phyloP scores from a whole-genome alignment of 2,329 filamentous ascomycete species.

The Keithomyces neogunnii region DNA sequence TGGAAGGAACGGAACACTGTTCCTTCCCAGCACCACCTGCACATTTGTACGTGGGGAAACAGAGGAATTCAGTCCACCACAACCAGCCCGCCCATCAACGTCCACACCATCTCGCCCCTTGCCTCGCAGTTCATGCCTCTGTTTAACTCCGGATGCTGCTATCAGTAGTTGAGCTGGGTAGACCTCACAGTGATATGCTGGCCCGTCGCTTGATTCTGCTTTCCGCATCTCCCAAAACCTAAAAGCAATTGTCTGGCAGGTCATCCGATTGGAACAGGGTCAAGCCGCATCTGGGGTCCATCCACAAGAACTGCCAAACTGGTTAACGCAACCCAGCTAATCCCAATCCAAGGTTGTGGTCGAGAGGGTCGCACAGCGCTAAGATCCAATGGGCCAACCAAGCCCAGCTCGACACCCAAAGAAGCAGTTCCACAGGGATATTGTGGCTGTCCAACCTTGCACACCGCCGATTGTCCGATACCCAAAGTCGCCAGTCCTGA shows the following conservation, averaged over 20 bases:
- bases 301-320: background rate
- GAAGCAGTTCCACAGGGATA: background rate
- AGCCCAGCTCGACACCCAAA: background rate
- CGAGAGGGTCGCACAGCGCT: background rate
- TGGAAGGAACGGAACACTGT: background rate
- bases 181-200: no score
- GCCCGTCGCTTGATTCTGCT: background rate
- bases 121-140: no score
- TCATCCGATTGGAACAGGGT: slow-evolving; percentile 1
- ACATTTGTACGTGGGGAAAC: background rate
- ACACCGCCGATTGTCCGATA: background rate
- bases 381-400: background rate
- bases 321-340: background rate
- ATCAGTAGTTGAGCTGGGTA: no score
- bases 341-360: background rate
- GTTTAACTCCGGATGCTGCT: no score
- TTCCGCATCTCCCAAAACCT: background rate
- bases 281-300: background rate
- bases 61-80: background rate
- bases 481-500: background rate
- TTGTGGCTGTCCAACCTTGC: background rate
- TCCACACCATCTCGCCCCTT: background rate
- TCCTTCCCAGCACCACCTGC: background rate
- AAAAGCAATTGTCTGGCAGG: background rate
- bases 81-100: background rate